Evolutionary conservation across 768 basidiomycete genomes (phyloP).

Genomic region (Hygrophorus pudorinus): DNA sequence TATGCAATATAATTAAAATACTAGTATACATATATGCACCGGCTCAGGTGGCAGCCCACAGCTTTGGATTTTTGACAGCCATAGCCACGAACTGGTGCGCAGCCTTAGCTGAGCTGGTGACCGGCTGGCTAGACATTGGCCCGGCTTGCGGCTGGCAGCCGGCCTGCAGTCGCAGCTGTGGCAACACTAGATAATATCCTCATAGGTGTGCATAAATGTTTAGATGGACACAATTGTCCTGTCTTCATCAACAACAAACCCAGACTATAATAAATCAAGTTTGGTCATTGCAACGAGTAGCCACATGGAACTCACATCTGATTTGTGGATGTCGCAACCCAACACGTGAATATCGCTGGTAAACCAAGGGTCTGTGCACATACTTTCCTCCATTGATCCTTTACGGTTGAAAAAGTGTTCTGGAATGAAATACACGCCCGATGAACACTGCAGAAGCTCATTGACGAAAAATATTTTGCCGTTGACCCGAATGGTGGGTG

Average conservation of each 20-base stretch:
- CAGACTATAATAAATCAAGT: slow-evolving; percentile 1
- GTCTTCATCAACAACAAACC: slow-evolving; percentile 2
- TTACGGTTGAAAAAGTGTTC: slow-evolving; percentile 1
- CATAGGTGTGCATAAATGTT: not conserved
- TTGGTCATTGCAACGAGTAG: not conserved
- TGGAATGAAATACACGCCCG: slow-evolving; percentile 2
- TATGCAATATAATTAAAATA: too few relatives aligned
- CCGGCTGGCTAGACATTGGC: too few relatives aligned
- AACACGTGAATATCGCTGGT: not conserved
- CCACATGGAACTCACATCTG: not conserved
- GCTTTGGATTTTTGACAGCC: too few relatives aligned
- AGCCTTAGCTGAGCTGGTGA: too few relatives aligned
- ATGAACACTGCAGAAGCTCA: not conserved
- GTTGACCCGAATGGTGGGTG: slow-evolving; percentile 15
- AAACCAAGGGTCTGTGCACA: not conserved
- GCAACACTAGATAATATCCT: too few relatives aligned
- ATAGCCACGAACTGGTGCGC: too few relatives aligned
- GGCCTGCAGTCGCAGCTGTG: too few relatives aligned
- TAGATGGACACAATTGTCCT: not conserved
- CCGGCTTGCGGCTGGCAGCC: too few relatives aligned
- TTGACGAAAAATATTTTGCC: not conserved
- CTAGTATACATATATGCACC: too few relatives aligned
- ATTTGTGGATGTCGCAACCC: not conserved
- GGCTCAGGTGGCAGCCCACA: too few relatives aligned
- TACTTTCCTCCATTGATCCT: not conserved